phyloP scores from a whole-genome alignment of 2,329 filamentous ascomycete genomes.

The Ceratocystis huliohia region DNA sequence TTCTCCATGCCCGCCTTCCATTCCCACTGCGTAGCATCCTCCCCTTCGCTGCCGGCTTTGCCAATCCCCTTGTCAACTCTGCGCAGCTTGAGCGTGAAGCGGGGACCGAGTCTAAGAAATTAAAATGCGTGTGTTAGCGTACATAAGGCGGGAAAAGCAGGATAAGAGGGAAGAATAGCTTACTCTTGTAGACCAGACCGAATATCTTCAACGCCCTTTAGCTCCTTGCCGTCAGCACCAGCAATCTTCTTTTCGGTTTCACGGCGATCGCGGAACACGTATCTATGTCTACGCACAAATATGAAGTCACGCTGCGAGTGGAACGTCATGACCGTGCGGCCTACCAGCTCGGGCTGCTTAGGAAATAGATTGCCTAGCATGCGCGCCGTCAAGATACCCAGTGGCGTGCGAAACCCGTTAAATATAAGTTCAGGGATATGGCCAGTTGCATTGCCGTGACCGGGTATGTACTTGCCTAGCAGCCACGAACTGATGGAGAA shows the following conservation, averaged over 20 bases:
- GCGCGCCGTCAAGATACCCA: constrained; percentile 77
- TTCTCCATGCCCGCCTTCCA: constrained; percentile 97
- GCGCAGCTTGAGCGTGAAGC: constrained; percentile 65
- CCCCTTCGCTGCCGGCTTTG: constrained; percentile 52
- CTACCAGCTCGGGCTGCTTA: constrained; percentile 66
- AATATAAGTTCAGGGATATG: constrained; percentile 83
- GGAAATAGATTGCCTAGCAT: constrained; percentile 56
- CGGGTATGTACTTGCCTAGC: constrained; percentile 73
- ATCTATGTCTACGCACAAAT: constrained; percentile 80
- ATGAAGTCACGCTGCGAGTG: constrained; percentile 96
- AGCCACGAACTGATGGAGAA: constrained; percentile 86
- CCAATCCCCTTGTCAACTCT: constrained; percentile 83
- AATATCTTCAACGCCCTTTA: constrained; percentile 76
- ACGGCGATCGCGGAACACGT: constrained; percentile 82
- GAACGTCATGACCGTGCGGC: constrained; percentile 78
- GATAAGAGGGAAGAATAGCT: neutral
- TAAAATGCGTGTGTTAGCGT: neutral
- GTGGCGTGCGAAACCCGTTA: constrained; percentile 88
- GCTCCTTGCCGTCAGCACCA: constrained; percentile 65
- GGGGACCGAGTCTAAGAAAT: constrained; percentile 44
- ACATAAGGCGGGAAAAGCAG: neutral
- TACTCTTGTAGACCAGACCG: constrained; percentile 74
- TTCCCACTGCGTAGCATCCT: constrained; percentile 77
- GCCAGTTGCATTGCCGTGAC: constrained; percentile 76
- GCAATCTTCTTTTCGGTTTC: constrained; percentile 77